Conservation (phyloP, 805 yeast species). For the Kuraishia hungarica region DNA sequence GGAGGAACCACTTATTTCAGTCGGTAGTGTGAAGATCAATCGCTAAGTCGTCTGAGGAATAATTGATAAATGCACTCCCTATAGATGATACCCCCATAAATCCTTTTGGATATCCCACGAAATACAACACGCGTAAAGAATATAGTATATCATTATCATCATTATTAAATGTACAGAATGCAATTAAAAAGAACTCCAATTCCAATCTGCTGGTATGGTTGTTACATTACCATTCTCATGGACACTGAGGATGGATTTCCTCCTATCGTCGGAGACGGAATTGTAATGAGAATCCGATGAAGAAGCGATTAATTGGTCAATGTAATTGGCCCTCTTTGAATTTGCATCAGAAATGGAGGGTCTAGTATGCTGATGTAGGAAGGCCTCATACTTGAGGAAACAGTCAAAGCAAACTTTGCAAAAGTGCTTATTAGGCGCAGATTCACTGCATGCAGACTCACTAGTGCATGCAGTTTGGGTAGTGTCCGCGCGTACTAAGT, state of each 20-base stretch:
- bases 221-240: conserved; percentile 9
- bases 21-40: too few species aligned
- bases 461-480: not conserved
- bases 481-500: not conserved
- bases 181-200: conserved; percentile 27
- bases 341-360: not conserved
- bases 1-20: too few species aligned
- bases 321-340: not conserved
- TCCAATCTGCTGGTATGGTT: conserved; percentile 28
- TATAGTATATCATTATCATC: not conserved
- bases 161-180: not conserved
- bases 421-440: conserved; percentile 16
- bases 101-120: too few species aligned
- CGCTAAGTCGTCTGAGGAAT: too few species aligned
- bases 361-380: conserved; percentile 8
- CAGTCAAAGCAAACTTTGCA: conserved; percentile 26
- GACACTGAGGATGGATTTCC: conserved; percentile 7
- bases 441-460: too few species aligned
- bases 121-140: too few species aligned
- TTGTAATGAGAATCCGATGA: not conserved
- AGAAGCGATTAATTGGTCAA: not conserved
- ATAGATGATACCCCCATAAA: too few species aligned
- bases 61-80: too few species aligned
- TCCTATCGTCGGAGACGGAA: not conserved
- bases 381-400: conserved; percentile 24